Conservation (phyloP, 257 asterid species). For the Fraxinus excelsior region DNA sequence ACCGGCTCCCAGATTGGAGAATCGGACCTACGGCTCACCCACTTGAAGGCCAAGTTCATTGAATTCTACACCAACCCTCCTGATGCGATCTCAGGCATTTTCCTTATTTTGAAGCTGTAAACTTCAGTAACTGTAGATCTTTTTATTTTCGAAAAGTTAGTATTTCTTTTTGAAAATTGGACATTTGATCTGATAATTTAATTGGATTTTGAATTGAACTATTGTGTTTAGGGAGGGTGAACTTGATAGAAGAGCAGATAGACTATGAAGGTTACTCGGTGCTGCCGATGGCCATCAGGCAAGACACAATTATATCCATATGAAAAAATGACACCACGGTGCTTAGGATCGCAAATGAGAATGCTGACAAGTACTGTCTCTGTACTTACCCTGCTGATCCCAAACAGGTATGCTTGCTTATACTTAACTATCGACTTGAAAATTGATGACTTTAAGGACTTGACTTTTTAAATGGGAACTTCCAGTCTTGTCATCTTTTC, state of each 20-base stretch:
- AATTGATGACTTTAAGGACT: background rate
- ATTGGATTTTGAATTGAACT: background rate
- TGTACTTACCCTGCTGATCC: slow-evolving; percentile 94
- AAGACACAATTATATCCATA: slow-evolving; percentile 85
- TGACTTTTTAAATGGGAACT: background rate
- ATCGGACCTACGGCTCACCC: slow-evolving; percentile 69
- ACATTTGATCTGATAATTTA: background rate
- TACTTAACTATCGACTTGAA: background rate
- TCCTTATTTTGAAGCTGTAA: slow-evolving; percentile 17
- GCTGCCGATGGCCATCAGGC: slow-evolving; percentile 96
- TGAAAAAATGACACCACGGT: slow-evolving; percentile 49
- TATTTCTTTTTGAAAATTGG: background rate
- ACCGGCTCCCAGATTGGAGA: slow-evolving; percentile 80
- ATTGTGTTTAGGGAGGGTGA: slow-evolving; percentile 73
- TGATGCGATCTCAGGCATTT: slow-evolving; percentile 86
- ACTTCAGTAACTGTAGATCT: background rate
- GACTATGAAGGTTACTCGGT: slow-evolving; percentile 98
- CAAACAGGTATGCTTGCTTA: slow-evolving; percentile 52
- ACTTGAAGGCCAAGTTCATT: slow-evolving; percentile 60
- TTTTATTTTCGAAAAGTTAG: background rate
- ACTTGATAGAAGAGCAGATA: slow-evolving; percentile 96
- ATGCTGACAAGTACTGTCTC: slow-evolving; percentile 65
- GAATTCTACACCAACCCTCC: slow-evolving; percentile 73
- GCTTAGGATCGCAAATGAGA: slow-evolving; percentile 76
- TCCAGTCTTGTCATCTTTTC: background rate